Base-by-base conservation (phyloP, 192 early-diverging fungal genomes). In the Backusella tarrabulga region DNA sequence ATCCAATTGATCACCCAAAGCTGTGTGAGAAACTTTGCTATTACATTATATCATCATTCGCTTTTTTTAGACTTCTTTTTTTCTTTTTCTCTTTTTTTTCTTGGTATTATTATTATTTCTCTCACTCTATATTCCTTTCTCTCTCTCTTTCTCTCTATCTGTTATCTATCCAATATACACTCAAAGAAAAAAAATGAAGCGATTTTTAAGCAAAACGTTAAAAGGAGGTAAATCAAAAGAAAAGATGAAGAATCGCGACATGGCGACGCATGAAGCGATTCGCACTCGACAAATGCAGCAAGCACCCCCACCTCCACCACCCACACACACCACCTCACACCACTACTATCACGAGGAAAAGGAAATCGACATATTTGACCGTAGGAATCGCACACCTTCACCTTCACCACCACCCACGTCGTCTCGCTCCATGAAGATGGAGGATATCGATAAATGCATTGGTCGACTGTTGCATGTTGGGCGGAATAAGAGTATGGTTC, bases 401-500 rank as follows among this genome's bases (percentile, higher is more conserved):
- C 26, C 32, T 32, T 32, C 56, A 29, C 56, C 56, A 26, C 23
- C 56, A 5, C 23, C 56, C 1, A 9, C 56, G 0, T 26, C 56
- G 9, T 29, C 56, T 29, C 56, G 56, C 1, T 23, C 56, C 3
- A 29, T 63, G 23, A 63, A 14, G 4, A 63, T 63, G 23, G 68
- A 35, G 2, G 78, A 79, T 35, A 79, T 79, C 32, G 78, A 79
- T 52, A 46, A 68, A 41, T 79, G 78, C 60, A 79, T 79, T 23
- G 52, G 71, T n/a, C 23, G 73, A 46, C 68, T 79, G 0, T 52
- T 79, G 26, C 6, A 70, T 41, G 78, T 71, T 5, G 78, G 78
- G 11, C 40, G 36, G 14, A 60, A 42, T 19, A 23, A 19, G 1
- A 79, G 75, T 36, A 44, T 75, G n/a, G 23, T 88, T 35, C 96